These are phyloP conservation scores for Sporothrix pseudoabietina DNA, from an alignment of 2,329 filamentous ascomycete genomes.

Conservation along the genomic window DNA sequence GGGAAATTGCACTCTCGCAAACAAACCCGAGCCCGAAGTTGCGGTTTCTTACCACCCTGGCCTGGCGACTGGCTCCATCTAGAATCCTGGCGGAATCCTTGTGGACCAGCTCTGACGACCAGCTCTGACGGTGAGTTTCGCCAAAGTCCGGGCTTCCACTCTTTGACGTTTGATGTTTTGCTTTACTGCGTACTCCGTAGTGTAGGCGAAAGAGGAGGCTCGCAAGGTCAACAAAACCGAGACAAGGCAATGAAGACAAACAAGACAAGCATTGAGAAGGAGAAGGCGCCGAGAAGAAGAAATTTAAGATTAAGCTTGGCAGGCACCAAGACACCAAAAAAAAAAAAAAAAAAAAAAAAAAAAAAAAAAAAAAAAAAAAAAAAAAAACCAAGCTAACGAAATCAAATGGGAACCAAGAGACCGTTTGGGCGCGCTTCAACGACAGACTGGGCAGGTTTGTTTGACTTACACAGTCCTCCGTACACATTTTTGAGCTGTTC, in stretches of 20 bases:
- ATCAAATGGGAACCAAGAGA: too few species aligned
- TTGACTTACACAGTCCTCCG: background rate
- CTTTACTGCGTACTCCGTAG: background rate
- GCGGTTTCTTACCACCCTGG: too few species aligned
- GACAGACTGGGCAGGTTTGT: background rate
- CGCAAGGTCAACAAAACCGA: background rate
- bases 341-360: too few species aligned
- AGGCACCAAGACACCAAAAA: background rate
- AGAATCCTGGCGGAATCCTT: background rate
- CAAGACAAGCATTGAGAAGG: background rate
- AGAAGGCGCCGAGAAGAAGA: background rate
- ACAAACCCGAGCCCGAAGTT: background rate
- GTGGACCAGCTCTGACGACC: too few species aligned
- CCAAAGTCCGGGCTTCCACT: background rate
- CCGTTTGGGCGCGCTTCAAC: background rate
- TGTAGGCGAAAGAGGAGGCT: background rate
- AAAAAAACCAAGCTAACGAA: too few species aligned
- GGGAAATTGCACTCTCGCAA: slow-evolving; percentile 1
- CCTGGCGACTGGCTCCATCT: background rate
- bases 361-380: too few species aligned
- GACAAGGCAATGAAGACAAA: background rate
- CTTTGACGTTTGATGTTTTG: background rate
- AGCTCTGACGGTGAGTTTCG: background rate
- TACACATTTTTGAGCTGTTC: background rate
- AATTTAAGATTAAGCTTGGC: background rate